Evolutionary conservation across 2,329 filamentous ascomycete genomes (phyloP).

Genomic region (Eutypa lata): DNA sequence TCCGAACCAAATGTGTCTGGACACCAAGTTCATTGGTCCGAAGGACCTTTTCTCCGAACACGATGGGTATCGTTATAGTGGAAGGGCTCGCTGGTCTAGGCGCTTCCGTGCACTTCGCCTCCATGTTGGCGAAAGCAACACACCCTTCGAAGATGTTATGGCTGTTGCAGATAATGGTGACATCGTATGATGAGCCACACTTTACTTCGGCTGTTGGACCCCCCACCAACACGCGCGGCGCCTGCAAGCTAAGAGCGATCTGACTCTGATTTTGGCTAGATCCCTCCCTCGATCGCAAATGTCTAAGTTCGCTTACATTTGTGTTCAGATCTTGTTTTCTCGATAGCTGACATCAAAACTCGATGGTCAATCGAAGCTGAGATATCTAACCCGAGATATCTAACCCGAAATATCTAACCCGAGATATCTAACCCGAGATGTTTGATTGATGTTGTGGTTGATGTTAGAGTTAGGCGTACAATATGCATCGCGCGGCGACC

Average conservation of each 20-base stretch:
- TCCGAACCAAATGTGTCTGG: not conserved
- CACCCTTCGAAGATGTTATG: not conserved
- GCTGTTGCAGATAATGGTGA: not conserved
- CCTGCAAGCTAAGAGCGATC: not conserved
- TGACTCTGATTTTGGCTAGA: not conserved
- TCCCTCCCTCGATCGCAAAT: not conserved
- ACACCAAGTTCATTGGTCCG: not conserved
- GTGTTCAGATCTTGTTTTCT: not conserved
- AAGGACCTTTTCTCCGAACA: too few relatives aligned
- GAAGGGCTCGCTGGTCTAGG: not conserved
- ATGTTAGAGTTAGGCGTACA: not conserved
- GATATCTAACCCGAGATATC: too few relatives aligned
- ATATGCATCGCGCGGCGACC: slow-evolving; percentile 12
- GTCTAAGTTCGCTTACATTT: not conserved
- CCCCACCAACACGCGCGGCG: not conserved
- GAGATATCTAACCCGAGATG: not conserved
- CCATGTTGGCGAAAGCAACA: not conserved
- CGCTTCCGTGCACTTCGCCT: not conserved
- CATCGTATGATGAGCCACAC: not conserved
- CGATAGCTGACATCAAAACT: not conserved
- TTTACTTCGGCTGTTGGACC: not conserved
- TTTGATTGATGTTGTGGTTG: not conserved
- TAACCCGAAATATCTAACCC: too few relatives aligned
- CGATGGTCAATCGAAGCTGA: too few relatives aligned
- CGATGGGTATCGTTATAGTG: not conserved